Percentiles rank a stretch among this genome's conserved stretches.
phyloP scores from a whole-genome alignment of 31 red algal genomes.

The Porphyra umbilicalis region DNA sequence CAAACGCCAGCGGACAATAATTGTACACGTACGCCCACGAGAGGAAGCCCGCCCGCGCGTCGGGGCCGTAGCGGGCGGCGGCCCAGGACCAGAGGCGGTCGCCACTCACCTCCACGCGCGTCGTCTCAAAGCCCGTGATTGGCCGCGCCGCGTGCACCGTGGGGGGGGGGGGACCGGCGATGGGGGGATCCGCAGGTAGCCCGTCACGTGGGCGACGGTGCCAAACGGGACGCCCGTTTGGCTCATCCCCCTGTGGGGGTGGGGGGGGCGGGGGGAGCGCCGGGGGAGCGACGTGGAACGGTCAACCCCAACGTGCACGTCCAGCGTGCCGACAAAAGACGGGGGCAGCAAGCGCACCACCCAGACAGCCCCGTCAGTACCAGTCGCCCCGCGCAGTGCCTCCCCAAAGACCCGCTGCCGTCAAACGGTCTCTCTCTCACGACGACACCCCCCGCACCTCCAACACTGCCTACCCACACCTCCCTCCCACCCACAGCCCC shows the following conservation, averaged over 20 bases:
- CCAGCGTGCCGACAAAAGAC: background rate
- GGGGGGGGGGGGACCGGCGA: background rate
- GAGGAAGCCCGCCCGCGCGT: slow-evolving; percentile 24
- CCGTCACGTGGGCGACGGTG: slow-evolving; percentile 31
- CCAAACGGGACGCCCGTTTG: slow-evolving; percentile 83
- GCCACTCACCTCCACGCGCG: slow-evolving; percentile 47
- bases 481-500: background rate
- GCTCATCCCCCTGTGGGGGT: slow-evolving; percentile 32
- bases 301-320: background rate
- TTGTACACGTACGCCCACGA: slow-evolving; percentile 56
- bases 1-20: slow-evolving; percentile 74
- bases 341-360: background rate
- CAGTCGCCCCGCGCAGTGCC: too few relatives aligned
- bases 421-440: background rate
- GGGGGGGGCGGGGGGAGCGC: background rate
- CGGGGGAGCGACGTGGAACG: too few relatives aligned
- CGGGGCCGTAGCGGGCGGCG: slow-evolving; percentile 23
- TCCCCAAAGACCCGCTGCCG: too few relatives aligned
- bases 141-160: slow-evolving; percentile 26
- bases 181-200: slow-evolving; percentile 31
- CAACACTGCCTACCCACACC: background rate
- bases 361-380: background rate
- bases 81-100: slow-evolving; percentile 72
- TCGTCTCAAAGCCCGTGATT: slow-evolving; percentile 31
- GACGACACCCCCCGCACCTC: background rate